phyloP scores from a whole-genome alignment of 352 stramenopile genomes.

The Pythium vanterpoolii region DNA sequence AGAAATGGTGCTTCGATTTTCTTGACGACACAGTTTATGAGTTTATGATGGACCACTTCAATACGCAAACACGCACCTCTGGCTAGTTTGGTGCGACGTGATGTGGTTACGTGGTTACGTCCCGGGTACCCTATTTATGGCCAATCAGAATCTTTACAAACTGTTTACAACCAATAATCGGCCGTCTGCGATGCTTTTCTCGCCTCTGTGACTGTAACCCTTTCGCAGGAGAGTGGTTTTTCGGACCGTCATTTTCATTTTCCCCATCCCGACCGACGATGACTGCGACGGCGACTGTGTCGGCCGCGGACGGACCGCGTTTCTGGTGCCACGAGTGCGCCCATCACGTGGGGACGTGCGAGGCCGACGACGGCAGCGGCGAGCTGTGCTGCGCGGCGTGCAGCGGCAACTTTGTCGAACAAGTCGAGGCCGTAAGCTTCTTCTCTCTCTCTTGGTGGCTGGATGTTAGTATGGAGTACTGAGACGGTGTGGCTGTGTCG shows the following conservation, averaged over 20 bases:
- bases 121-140: not conserved
- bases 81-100: no score
- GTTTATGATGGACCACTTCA: not conserved
- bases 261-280: not conserved
- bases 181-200: not conserved
- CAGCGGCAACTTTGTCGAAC: constrained; percentile 82
- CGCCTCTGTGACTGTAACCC: not conserved
- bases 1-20: not conserved
- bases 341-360: constrained; percentile 41
- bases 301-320: constrained; percentile 1
- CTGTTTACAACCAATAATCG: not conserved
- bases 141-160: no score
- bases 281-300: not conserved
- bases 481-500: not conserved
- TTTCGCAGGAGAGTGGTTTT: not conserved
- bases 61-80: not conserved
- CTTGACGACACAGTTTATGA: no score
- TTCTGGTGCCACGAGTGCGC: constrained; percentile 88
- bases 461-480: no score
- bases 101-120: not conserved
- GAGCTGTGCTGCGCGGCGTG: constrained; percentile 75
- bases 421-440: constrained; percentile 60
- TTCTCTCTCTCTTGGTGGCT: not conserved
- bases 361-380: constrained; percentile 45
- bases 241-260: not conserved